Percentiles rank a stretch among this genome's conserved stretches.
phyloP scores from a whole-genome alignment of 345 rosid species.

The Brassica nigra region DNA sequence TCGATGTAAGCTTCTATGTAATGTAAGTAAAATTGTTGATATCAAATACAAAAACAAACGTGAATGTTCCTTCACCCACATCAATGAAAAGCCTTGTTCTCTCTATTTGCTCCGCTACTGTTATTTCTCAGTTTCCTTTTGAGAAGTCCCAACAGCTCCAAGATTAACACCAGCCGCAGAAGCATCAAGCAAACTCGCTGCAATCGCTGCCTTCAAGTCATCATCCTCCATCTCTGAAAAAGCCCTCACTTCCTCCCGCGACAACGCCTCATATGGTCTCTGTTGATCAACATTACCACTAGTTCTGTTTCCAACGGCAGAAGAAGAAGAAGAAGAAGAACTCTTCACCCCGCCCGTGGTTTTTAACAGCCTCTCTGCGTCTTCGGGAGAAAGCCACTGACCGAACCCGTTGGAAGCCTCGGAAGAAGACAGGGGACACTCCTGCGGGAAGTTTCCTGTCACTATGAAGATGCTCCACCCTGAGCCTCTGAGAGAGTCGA shows the following conservation, averaged over 20 bases:
- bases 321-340: constrained; percentile 34
- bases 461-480: constrained; percentile 97
- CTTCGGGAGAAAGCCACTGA: constrained; percentile 89
- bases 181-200: constrained; percentile 84
- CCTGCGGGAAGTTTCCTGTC: constrained; percentile 85
- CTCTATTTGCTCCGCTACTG: constrained; percentile 36
- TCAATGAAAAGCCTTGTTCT: constrained; percentile 28
- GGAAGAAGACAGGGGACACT: constrained; percentile 66
- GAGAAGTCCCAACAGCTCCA: constrained; percentile 42
- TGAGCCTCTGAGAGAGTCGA: constrained; percentile 77
- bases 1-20: constrained; percentile 21
- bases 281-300: constrained; percentile 36
- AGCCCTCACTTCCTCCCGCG: constrained; percentile 44
- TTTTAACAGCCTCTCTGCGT: constrained; percentile 80
- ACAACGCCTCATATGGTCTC: constrained; percentile 39
- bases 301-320: constrained; percentile 34
- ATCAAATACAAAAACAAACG: constrained; percentile 23
- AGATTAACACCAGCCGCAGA: constrained; percentile 44
- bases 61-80: constrained; percentile 27
- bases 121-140: constrained; percentile 38
- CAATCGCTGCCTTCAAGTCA: constrained; percentile 86
- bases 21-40: constrained; percentile 22
- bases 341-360: constrained; percentile 41
- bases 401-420: constrained; percentile 83
- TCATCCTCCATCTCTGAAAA: constrained; percentile 68